Evolutionary conservation across 2,329 filamentous ascomycete species (phyloP).

Genomic region (Nothophaeocryptopus gaeumannii): DNA sequence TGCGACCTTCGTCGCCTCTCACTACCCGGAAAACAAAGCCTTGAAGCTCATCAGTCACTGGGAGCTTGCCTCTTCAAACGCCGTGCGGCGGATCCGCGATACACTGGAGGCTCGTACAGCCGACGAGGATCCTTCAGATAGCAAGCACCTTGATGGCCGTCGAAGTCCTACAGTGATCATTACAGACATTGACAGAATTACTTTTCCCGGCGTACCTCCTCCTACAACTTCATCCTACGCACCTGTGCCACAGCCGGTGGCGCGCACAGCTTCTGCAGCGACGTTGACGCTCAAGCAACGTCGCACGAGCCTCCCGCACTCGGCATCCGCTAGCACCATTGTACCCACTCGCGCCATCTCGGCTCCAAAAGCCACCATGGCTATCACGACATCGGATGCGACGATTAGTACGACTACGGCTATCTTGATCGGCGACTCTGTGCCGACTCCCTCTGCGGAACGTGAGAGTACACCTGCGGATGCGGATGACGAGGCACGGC

Average conservation of each 20-base stretch:
- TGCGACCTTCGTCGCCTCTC: conserved; percentile 22
- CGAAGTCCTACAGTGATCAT: conserved; percentile 14
- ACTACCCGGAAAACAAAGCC: conserved; percentile 24
- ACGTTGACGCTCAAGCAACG: neutral
- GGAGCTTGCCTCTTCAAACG: conserved; percentile 13
- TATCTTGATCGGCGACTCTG: neutral
- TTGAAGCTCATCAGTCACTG: conserved; percentile 27
- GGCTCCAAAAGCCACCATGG: conserved; percentile 14
- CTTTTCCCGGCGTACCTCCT: no score
- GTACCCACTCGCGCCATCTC: conserved; percentile 13
- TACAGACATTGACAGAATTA: conserved; percentile 12
- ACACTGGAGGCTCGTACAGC: conserved; percentile 5
- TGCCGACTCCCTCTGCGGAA: neutral
- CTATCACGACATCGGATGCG: neutral
- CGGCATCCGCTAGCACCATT: conserved; percentile 11
- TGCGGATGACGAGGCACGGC: conserved; percentile 32
- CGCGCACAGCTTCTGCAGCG: conserved; percentile 1
- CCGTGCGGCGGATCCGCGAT: conserved; percentile 15
- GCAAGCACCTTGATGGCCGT: no score
- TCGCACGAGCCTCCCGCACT: conserved; percentile 6
- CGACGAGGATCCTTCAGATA: neutral
- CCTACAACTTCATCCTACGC: neutral
- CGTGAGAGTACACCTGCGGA: conserved; percentile 9
- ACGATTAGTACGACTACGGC: conserved; percentile 5
- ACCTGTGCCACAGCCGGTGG: conserved; percentile 3